Percentiles rank a stretch among this genome's conserved stretches.
These are phyloP conservation scores for Dioszegia aurantiaca DNA, from an alignment of 768 basidiomycete species.

Conservation along the genomic window DNA sequence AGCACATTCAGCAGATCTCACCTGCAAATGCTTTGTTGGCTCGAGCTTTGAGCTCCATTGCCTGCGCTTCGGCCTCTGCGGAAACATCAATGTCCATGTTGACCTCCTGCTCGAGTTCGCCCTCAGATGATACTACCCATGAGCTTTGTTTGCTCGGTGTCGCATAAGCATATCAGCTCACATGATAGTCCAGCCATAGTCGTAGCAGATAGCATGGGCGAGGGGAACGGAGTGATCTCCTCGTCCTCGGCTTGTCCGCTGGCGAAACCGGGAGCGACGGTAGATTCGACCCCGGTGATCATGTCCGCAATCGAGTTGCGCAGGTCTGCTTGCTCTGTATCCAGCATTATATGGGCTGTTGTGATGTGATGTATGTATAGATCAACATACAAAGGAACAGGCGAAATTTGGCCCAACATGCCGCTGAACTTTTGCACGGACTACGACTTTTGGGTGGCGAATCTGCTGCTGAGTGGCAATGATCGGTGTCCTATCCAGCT, in stretches of 20 bases:
- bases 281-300: constrained; percentile 35
- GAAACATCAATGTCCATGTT: constrained; percentile 56
- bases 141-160: not conserved
- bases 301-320: constrained; percentile 19
- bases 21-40: constrained; percentile 80
- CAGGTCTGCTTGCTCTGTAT: constrained; percentile 7
- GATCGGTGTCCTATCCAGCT: too few species aligned
- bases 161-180: constrained; percentile 17
- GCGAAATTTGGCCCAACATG: not conserved
- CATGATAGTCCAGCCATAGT: constrained; percentile 29
- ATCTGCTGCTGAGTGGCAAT: too few species aligned
- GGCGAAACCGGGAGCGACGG: constrained; percentile 9
- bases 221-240: constrained; percentile 40
- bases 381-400: not conserved
- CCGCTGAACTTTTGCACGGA: not conserved
- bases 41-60: constrained; percentile 69
- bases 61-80: constrained; percentile 67
- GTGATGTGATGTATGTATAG: not conserved
- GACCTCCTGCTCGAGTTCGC: constrained; percentile 42
- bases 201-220: constrained; percentile 19
- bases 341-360: not conserved
- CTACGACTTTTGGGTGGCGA: constrained; percentile 8
- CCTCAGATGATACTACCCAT: constrained; percentile 37
- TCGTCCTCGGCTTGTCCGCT: constrained; percentile 10
- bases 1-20: constrained; percentile 11